Conservation (phyloP, 371 early-diverging fungal species). For the Homolaphlyctis polyrhiza region DNA sequence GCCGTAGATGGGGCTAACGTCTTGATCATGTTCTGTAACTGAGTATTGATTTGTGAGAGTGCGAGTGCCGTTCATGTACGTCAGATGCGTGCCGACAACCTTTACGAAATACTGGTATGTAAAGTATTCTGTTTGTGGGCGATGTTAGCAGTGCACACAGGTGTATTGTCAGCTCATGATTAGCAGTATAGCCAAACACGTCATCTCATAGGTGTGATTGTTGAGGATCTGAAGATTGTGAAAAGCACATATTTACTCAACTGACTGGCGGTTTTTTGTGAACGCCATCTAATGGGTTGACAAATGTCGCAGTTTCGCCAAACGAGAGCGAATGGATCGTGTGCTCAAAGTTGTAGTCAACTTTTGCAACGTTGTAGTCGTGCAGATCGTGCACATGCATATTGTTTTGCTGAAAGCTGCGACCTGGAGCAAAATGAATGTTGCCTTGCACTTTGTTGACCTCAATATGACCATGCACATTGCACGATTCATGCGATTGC, state of each 20-base stretch:
- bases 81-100: slow-evolving; percentile 84
- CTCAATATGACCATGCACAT: slow-evolving; percentile 69
- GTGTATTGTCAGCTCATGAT: no score
- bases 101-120: slow-evolving; percentile 89
- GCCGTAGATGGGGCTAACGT: slow-evolving; percentile 10
- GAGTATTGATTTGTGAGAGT: slow-evolving; percentile 90
- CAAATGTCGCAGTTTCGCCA: slow-evolving; percentile 61
- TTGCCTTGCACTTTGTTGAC: slow-evolving; percentile 90
- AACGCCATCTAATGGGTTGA: slow-evolving; percentile 75
- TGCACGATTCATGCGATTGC: slow-evolving; percentile 87
- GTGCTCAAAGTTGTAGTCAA: slow-evolving; percentile 76
- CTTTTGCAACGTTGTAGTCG: slow-evolving; percentile 34
- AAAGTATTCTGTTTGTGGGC: slow-evolving; percentile 21
- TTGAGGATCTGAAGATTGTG: not conserved
- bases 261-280: slow-evolving; percentile 35
- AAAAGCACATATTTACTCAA: slow-evolving; percentile 12
- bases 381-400: slow-evolving; percentile 83
- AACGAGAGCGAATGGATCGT: slow-evolving; percentile 78
- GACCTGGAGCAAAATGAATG: slow-evolving; percentile 91
- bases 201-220: no score
- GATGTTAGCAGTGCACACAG: not conserved
- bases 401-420: slow-evolving; percentile 68
- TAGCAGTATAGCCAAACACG: no score
- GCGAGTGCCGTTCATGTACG: slow-evolving; percentile 56
- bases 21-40: slow-evolving; percentile 76